These are phyloP conservation scores for Ceriops decandra DNA, from an alignment of 345 rosid species.

Conservation along the genomic window DNA sequence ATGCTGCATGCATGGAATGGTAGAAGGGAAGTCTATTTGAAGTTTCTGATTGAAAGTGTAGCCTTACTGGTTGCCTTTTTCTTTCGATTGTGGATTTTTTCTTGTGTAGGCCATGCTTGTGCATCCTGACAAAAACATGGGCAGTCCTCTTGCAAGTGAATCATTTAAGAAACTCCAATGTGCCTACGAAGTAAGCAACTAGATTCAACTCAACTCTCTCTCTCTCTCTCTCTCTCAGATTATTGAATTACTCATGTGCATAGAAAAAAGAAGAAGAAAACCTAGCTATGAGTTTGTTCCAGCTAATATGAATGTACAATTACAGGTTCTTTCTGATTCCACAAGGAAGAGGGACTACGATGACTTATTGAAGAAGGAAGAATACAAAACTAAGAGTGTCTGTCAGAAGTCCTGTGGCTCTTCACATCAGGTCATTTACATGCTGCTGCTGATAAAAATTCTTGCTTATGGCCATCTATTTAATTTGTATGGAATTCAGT, in stretches of 20 bases:
- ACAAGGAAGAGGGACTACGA: constrained; percentile 87
- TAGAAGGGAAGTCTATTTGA: too few species aligned
- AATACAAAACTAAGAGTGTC: constrained; percentile 65
- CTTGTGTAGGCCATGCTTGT: constrained; percentile 88
- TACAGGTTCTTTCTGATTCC: constrained; percentile 85
- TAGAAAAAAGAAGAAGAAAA: constrained; percentile 5
- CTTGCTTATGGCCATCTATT: neutral
- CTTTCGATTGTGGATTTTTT: neutral
- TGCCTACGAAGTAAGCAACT: constrained; percentile 78
- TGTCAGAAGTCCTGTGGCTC: constrained; percentile 52
- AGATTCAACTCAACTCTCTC: neutral
- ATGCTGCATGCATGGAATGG: neutral
- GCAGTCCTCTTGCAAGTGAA: constrained; percentile 88
- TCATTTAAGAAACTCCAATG: constrained; percentile 97
- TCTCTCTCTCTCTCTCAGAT: neutral
- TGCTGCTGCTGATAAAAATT: neutral
- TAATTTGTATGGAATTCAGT: constrained; percentile 1
- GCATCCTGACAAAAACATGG: constrained; percentile 99
- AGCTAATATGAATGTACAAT: constrained; percentile 16
- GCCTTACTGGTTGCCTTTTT: neutral
- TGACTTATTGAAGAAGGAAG: constrained; percentile 84
- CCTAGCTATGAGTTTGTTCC: constrained; percentile 4
- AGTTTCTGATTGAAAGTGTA: neutral
- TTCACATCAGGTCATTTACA: constrained; percentile 56
- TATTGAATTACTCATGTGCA: neutral